Conservation (phyloP, 345 rosid species). For the Syzygium grande region DNA sequence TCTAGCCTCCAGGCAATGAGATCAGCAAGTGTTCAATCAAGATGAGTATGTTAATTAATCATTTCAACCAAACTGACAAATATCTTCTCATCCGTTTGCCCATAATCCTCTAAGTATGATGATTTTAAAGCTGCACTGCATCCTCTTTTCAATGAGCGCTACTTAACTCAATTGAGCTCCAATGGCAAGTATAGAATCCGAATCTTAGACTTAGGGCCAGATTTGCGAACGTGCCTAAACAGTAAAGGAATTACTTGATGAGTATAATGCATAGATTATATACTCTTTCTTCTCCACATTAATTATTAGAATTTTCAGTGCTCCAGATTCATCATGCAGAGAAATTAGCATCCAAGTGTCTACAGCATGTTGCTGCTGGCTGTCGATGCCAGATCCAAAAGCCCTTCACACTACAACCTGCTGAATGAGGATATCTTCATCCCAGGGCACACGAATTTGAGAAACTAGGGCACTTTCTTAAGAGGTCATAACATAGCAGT, state of each 20-base stretch:
- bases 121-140: background rate
- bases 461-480: background rate
- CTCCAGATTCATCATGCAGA: background rate
- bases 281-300: background rate
- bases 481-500: background rate
- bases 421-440: background rate
- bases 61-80: background rate
- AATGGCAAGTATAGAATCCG: background rate
- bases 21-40: background rate
- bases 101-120: background rate
- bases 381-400: background rate
- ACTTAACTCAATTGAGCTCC: background rate
- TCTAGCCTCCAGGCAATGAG: background rate
- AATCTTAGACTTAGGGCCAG: background rate
- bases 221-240: background rate
- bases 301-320: background rate
- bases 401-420: background rate
- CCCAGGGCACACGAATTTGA: background rate
- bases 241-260: background rate
- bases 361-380: background rate
- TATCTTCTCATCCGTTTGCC: background rate
- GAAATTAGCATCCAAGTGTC: background rate
- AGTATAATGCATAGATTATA: background rate
- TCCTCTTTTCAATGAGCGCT: background rate
- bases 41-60: background rate